A percentile compares a stretch with the other conserved stretches of the same genome.
Evolutionary conservation across 805 yeast species (phyloP).

Genomic region (Clavispora carvajalis): DNA sequence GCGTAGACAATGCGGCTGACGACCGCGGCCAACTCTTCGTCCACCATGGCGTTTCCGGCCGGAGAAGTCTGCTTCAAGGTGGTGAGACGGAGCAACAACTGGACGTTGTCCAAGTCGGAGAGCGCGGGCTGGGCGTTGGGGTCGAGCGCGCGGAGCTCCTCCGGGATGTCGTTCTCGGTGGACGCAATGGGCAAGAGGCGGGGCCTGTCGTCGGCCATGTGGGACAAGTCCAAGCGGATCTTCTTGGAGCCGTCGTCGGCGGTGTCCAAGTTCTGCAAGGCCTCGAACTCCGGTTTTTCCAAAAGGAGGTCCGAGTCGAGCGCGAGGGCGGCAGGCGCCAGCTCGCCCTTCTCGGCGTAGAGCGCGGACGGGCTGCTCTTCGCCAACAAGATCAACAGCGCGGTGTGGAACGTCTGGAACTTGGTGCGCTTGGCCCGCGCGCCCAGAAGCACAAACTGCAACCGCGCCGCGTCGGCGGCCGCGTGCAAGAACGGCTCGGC

Average conservation of each 20-base stretch:
- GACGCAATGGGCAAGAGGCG: slow-evolving; percentile 56
- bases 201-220: slow-evolving; percentile 16
- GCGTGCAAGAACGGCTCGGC: slow-evolving; percentile 49
- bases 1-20: slow-evolving; percentile 65
- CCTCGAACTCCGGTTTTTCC: slow-evolving; percentile 69
- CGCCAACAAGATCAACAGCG: slow-evolving; percentile 76
- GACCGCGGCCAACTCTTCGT: slow-evolving; percentile 77
- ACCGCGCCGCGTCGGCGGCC: slow-evolving; percentile 54
- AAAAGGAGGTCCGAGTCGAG: slow-evolving; percentile 73
- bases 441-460: slow-evolving; percentile 72
- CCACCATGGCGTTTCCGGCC: slow-evolving; percentile 59
- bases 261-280: slow-evolving; percentile 44
- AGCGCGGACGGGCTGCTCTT: slow-evolving; percentile 34
- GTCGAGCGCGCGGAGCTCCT: slow-evolving; percentile 48
- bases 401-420: slow-evolving; percentile 64
- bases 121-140: slow-evolving; percentile 80
- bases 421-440: slow-evolving; percentile 85
- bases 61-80: slow-evolving; percentile 69
- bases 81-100: slow-evolving; percentile 62
- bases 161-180: slow-evolving; percentile 60
- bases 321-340: slow-evolving; percentile 50
- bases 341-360: slow-evolving; percentile 15
- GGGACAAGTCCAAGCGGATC: slow-evolving; percentile 35
- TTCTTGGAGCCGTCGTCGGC: slow-evolving; percentile 27
- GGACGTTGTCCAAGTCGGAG: slow-evolving; percentile 65